Evolutionary conservation across 1,139 yeast genomes (phyloP), one percentile per base, ranked within the genome.

Genomic region (Spencermartinsiella ligniputridi): DNA sequence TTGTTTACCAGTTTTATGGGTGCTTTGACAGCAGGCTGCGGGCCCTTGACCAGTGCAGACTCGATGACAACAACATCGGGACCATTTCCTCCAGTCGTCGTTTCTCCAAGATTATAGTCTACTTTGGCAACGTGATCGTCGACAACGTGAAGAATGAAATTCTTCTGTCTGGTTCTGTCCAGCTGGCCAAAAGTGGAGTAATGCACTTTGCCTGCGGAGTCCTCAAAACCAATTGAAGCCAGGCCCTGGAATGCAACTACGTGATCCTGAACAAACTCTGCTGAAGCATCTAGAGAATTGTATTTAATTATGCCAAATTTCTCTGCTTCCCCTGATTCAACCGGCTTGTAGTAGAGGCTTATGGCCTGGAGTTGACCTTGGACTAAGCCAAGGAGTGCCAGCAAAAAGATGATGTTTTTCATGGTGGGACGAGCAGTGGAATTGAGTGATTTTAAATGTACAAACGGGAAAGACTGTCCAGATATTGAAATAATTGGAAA

Each of bases 1-100:
- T 54, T 60, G 37, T 58, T 57, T 2, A 58, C 62, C 15, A 64
- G 48, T 39, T 50, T 51, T 9, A 62, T 48, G 3, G 63, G 63
- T 39, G 52, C 53, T 42, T 54, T 53, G 35, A 58, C 40, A 25
- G 41, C 47, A 0, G 63, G 61, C 13, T 29, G 30, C 4, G 63
- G 64, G 3, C 64, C 66, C 3, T 42, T 40, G 2, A 24, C 39
- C 1, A 39, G 24, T 2, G 37, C 19, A 9, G 46, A 21, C 11
- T 42, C 39, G 5, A 49, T 40, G 2, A 32, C 29, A 3, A 51
- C 53, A 24, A 25, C 41, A 13, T 15, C 5, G 6, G 32, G 5
- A 15, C 12, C n/a, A 11, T n/a, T 15, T 5, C 32, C n/a, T 4
- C 15, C 32, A n/a, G 47, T 19, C 6, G 20, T 34, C 16, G 20